These are phyloP conservation scores for Aquanectria penicillioides DNA, from an alignment of 2,329 filamentous ascomycete species.

Conservation along the genomic window DNA sequence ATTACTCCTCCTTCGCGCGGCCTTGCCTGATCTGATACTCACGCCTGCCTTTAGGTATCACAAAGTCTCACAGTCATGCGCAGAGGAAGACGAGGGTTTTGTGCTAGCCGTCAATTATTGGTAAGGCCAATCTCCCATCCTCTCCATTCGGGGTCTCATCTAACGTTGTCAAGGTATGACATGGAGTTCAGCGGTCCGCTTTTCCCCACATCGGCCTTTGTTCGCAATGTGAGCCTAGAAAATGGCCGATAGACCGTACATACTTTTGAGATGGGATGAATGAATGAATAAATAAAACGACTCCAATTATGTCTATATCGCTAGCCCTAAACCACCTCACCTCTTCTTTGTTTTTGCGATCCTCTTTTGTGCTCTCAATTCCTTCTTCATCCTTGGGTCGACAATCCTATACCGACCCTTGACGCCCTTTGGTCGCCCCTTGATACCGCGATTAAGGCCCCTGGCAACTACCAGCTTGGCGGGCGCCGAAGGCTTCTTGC, in stretches of 20 bases:
- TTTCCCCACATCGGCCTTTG: conserved; percentile 69
- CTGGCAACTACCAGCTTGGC: conserved; percentile 90
- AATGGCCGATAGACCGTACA: conserved; percentile 21
- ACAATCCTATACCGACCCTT: conserved; percentile 99
- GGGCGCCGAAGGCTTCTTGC: conserved; percentile 85
- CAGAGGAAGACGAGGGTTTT: conserved; percentile 74
- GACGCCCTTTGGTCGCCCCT: conserved; percentile 87
- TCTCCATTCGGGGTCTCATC: conserved; percentile 7
- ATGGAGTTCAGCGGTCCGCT: conserved; percentile 79
- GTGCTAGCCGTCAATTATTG: conserved; percentile 87
- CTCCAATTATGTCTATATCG: conserved; percentile 24
- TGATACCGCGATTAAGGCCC: conserved; percentile 84
- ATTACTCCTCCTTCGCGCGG: too few relatives aligned
- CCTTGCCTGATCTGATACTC: background rate
- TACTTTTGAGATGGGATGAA: conserved; percentile 21
- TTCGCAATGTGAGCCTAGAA: conserved; percentile 50
- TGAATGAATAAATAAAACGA: conserved; percentile 16
- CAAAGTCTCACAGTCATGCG: conserved; percentile 79
- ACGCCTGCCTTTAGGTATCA: conserved; percentile 66
- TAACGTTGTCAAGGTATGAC: conserved; percentile 70
- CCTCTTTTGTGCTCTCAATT: conserved; percentile 87
- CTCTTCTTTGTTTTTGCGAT: conserved; percentile 74
- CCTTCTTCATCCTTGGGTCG: conserved; percentile 95
- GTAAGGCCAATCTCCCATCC: conserved; percentile 51
- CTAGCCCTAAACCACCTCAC: conserved; percentile 23